These are phyloP conservation scores for Gossypium sturtianum DNA, from an alignment of 345 rosid species.

Conservation along the genomic window DNA sequence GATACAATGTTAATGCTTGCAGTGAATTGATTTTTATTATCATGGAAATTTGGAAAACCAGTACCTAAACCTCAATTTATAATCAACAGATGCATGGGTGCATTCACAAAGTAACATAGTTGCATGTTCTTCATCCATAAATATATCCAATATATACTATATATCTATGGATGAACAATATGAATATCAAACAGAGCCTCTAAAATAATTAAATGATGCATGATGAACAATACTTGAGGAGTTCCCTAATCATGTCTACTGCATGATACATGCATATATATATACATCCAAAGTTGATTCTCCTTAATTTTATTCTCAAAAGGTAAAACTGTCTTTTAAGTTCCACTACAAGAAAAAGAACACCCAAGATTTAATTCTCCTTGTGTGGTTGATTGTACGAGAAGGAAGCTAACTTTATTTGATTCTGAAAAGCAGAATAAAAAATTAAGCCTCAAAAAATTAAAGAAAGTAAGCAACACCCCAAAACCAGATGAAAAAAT, in stretches of 20 bases:
- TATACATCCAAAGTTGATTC: neutral
- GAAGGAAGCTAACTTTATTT: neutral
- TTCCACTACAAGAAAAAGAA: neutral
- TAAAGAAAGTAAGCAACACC: neutral
- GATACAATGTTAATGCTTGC: conserved; percentile 18
- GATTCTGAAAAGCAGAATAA: neutral
- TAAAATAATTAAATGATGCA: too few relatives aligned
- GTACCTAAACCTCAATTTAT: too few relatives aligned
- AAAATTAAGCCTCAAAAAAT: neutral
- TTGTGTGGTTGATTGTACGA: neutral
- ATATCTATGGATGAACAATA: too few relatives aligned
- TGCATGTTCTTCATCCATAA: neutral
- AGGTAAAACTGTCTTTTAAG: neutral
- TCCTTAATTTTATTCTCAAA: neutral
- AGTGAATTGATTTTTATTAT: neutral
- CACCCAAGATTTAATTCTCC: neutral
- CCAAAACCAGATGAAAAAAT: neutral
- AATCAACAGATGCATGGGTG: conserved; percentile 21
- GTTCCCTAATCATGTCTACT: too few relatives aligned
- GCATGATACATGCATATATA: too few relatives aligned
- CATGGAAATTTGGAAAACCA: too few relatives aligned
- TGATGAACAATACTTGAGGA: too few relatives aligned
- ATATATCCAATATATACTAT: too few relatives aligned
- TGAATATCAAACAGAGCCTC: too few relatives aligned
- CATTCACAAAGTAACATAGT: neutral